Evolutionary conservation across 2,329 filamentous ascomycete genomes (phyloP).

Genomic region (Anthostomella pinea): DNA sequence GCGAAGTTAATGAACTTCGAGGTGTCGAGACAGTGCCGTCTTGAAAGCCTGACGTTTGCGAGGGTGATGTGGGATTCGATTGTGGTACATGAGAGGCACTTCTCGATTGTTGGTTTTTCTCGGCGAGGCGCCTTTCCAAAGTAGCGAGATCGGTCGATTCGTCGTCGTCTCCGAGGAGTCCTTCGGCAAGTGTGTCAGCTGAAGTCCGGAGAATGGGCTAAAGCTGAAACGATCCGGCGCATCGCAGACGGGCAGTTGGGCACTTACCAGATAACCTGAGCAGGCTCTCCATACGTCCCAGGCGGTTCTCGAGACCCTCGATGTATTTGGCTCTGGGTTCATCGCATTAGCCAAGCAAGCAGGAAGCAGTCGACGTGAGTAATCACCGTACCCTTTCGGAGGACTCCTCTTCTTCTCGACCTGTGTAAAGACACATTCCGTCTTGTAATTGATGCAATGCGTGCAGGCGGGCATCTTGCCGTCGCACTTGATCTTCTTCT

Average conservation of each 20-base stretch:
- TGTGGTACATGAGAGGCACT: slow-evolving; percentile 45
- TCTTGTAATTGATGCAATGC: slow-evolving; percentile 97
- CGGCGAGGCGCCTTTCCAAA: slow-evolving; percentile 71
- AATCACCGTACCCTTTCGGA: slow-evolving; percentile 77
- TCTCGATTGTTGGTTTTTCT: slow-evolving; percentile 52
- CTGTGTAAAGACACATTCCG: slow-evolving; percentile 93
- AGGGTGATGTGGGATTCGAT: slow-evolving; percentile 52
- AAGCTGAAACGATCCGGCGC: not conserved
- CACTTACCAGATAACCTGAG: slow-evolving; percentile 71
- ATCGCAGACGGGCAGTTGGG: slow-evolving; percentile 1
- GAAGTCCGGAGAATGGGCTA: not conserved
- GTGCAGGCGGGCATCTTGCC: slow-evolving; percentile 93
- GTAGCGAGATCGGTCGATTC: slow-evolving; percentile 84
- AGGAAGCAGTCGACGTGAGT: not conserved
- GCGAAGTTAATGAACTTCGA: slow-evolving; percentile 54
- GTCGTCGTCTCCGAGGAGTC: slow-evolving; percentile 81
- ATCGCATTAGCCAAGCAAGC: slow-evolving; percentile 4
- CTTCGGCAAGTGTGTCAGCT: slow-evolving; percentile 36
- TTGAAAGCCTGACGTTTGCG: slow-evolving; percentile 42
- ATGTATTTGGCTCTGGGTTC: slow-evolving; percentile 84
- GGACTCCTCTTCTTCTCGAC: slow-evolving; percentile 98
- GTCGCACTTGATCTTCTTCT: slow-evolving; percentile 80
- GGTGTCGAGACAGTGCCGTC: slow-evolving; percentile 47
- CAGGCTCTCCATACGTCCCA: slow-evolving; percentile 94
- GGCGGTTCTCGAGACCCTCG: slow-evolving; percentile 88